Evolutionary conservation across 2,329 filamentous ascomycete species (phyloP), one percentile per base, ranked within the genome.

Genomic region (Alternaria sp.): DNA sequence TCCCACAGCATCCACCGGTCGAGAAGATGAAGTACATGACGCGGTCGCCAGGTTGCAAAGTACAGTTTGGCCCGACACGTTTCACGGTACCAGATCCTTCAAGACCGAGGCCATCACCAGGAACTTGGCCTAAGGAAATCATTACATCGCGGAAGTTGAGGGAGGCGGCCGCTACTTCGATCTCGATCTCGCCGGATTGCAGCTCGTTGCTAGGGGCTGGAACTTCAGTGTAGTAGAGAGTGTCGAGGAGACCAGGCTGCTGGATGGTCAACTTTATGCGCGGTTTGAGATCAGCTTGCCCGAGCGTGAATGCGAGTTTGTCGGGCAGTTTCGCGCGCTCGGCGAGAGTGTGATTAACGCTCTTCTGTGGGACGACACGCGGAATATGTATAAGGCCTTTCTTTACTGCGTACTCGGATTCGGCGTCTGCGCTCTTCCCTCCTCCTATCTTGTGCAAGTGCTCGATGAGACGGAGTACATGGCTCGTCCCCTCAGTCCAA

Each of bases 61-160:
- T 53, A 43, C 40, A 53, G 16, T 18, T 32, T 16, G 54, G 32
- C 1, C 69, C 62, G 28, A 63, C 61, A 16, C 57, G 60, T n/a
- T 52, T 43, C 3, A 66, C 59, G n/a, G 57, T 60, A 34, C 69
- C 70, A 10, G 62, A 64, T 51, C 60, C 62, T 46, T 62, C 56
- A 30, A 64, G 57, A 9, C 64, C 64, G 2, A 67, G 50, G 34
- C 41, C 43, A 8, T 59, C 54, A 3, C 32, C 57, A 2, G 51
- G 44, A 11, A 62, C 34, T 48, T 62, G 60, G 6, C 53, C 49
- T 41, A 62, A 18, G 14, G 44, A 40, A n/a, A 59, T 52, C 55
- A 59, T 58, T 8, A 63, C 46, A 28, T 62, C 60, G 27, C 43
- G 41, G 60, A 70, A 72, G 44, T 73, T 73, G 45, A 70, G 36